phyloP scores from a whole-genome alignment of 2,329 filamentous ascomycete species.

The Curvularia hawaiiensis region DNA sequence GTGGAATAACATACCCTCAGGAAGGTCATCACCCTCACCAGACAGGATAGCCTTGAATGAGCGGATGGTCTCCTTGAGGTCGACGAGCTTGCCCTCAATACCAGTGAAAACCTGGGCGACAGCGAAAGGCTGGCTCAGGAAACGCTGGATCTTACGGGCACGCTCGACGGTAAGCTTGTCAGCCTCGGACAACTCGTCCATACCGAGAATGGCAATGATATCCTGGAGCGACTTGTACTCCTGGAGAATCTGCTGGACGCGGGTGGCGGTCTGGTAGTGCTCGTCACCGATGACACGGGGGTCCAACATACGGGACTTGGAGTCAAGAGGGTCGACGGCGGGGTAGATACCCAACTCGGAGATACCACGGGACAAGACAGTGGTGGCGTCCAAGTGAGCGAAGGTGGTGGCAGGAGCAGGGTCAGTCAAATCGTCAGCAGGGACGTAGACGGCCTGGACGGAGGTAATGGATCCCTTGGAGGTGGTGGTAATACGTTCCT shows the following conservation, averaged over 20 bases:
- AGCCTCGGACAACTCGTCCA: slow-evolving; percentile 99
- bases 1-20: slow-evolving; percentile 71
- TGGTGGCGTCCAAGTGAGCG: slow-evolving; percentile 99
- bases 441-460: slow-evolving; percentile 99
- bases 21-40: slow-evolving; percentile 94
- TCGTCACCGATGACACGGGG: slow-evolving; percentile 98
- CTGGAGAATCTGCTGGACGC: slow-evolving; percentile 99
- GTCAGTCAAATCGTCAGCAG: slow-evolving; percentile 99
- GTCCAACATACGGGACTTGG: slow-evolving; percentile 99
- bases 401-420: slow-evolving; percentile 99
- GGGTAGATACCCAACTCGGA: slow-evolving; percentile 99
- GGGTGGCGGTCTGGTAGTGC: slow-evolving; percentile 93
- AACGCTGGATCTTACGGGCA: slow-evolving; percentile 99
- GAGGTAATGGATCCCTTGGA: slow-evolving; percentile 99
- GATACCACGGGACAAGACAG: slow-evolving; percentile 99
- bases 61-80: slow-evolving; percentile 96
- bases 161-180: slow-evolving; percentile 99
- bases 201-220: slow-evolving; percentile 99
- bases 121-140: slow-evolving; percentile 99
- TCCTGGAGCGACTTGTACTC: slow-evolving; percentile 99
- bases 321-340: slow-evolving; percentile 98
- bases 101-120: slow-evolving; percentile 83
- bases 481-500: slow-evolving; percentile 99
- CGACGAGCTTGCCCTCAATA: slow-evolving; percentile 96
- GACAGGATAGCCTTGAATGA: slow-evolving; percentile 97